Conservation (phyloP, 2,329 filamentous ascomycete species). For the Ceratocystis harringtonii region DNA sequence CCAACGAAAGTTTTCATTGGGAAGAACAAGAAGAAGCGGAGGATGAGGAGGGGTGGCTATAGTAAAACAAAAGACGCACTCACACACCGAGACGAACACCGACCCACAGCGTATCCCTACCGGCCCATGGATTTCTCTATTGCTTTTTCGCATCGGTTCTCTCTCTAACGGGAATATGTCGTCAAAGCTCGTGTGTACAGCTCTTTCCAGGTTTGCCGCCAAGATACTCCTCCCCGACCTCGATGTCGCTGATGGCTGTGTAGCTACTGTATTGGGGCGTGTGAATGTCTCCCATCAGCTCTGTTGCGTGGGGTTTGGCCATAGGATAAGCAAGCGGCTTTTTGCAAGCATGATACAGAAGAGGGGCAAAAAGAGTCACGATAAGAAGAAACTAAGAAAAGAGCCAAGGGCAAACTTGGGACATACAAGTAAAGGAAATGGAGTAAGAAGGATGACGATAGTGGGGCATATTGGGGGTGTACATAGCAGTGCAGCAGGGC, state of each 20-base stretch:
- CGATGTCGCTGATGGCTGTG: neutral
- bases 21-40: neutral
- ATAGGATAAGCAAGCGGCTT: neutral
- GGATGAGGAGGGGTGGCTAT: neutral
- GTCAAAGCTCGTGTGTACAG: neutral
- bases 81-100: neutral
- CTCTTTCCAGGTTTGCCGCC: neutral
- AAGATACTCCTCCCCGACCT: neutral
- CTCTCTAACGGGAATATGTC: neutral
- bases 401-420: neutral
- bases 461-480: neutral
- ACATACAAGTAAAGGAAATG: neutral
- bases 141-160: neutral
- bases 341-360: neutral
- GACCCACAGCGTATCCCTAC: neutral
- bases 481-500: neutral
- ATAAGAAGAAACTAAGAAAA: neutral
- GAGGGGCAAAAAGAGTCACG: slow-evolving; percentile 2
- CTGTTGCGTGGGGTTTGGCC: neutral
- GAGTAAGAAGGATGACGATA: neutral
- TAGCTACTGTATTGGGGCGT: neutral
- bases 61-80: neutral
- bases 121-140: neutral
- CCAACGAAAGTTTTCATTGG: neutral
- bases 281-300: neutral